These are phyloP conservation scores for Cercophora newfieldiana DNA, from an alignment of 495 filamentous ascomycete species.

Conservation along the genomic window DNA sequence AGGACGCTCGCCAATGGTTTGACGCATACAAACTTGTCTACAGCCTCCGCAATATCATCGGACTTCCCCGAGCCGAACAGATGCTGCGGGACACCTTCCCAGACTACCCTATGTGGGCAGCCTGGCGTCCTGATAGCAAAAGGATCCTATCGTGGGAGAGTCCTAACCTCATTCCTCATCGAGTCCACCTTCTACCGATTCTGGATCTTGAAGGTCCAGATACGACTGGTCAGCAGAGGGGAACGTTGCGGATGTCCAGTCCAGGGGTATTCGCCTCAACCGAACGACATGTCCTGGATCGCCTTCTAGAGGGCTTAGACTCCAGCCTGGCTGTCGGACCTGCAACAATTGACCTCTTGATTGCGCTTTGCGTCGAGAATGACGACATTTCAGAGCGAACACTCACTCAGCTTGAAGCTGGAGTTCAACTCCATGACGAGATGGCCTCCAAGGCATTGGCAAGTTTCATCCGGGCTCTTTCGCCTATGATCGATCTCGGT, in stretches of 20 bases:
- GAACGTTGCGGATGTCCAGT: constrained; percentile 19
- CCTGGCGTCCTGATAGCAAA: constrained; percentile 15
- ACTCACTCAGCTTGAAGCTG: constrained; percentile 17
- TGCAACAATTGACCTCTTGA: constrained; percentile 10
- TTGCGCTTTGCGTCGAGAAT: constrained; percentile 16
- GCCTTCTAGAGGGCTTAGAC: constrained; percentile 19
- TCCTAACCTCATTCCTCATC: not conserved
- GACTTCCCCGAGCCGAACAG: constrained; percentile 14
- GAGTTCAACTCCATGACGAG: not conserved
- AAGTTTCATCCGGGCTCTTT: not conserved
- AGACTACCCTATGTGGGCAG: constrained; percentile 22
- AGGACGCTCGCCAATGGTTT: constrained; percentile 11
- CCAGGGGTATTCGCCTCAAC: constrained; percentile 13
- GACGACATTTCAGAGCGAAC: not conserved
- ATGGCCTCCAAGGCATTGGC: not conserved
- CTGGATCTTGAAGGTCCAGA: constrained; percentile 25
- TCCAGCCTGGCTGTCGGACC: constrained; percentile 9
- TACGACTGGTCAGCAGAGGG: constrained; percentile 18
- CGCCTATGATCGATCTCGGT: not conserved
- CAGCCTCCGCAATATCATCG: constrained; percentile 11
- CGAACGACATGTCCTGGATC: constrained; percentile 17
- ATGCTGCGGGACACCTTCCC: constrained; percentile 19
- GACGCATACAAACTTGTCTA: constrained; percentile 21
- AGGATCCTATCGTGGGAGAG: constrained; percentile 20
- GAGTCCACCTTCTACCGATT: not conserved